Base-by-base conservation (phyloP, 2,329 filamentous ascomycete genomes). In the Cordyceps fumosorosea region DNA sequence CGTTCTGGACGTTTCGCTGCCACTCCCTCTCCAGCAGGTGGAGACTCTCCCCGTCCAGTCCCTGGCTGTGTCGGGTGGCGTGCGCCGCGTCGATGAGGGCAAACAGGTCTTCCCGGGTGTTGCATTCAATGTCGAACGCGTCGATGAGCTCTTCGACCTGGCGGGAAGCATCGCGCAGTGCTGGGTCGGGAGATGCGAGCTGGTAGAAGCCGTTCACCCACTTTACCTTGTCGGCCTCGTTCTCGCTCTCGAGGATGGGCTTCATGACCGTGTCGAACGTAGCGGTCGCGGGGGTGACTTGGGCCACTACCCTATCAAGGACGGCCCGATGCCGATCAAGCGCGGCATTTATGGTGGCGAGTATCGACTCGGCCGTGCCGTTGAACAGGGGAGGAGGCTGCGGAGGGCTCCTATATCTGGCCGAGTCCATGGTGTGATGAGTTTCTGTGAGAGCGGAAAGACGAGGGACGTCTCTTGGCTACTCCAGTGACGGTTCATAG, bases 31-130 rank as follows among this genome's bases (percentile, higher is more conserved):
- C 87, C 34, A 95, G 77, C 66, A 93, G 74, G n/a, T 88, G 83
- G 66, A 85, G 75, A 62, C 85, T 88, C 76, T 95, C 90, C 0
- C 84, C 78, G 62, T 90, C 87, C 37, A 92, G 77, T 37, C 78
- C 69, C 47, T 80, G 74, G 65, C 81, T 77, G 69, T 84, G 81
- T 48, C 76, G 75, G 52, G 74, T 75, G 45, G 83, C 78, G 67
- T 80, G 84, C 34, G 82, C 80, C 22, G 82, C 81, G 53, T 88
- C 81, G 20, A 89, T 82, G 5, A 87, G 77, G 67, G 80, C 78
- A 79, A 90, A 93, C 64, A 93, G 83, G 67, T 95, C 90, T 75
- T 93, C 89, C 56, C 90, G 84, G 89, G 93, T 93, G 69, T 81
- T 84, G 61, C 86, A 84, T 76, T 93, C 90, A 67, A 93, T 93